phyloP scores from a whole-genome alignment of 2,329 filamentous ascomycete species.

The Pseudocercospora cruenta region DNA sequence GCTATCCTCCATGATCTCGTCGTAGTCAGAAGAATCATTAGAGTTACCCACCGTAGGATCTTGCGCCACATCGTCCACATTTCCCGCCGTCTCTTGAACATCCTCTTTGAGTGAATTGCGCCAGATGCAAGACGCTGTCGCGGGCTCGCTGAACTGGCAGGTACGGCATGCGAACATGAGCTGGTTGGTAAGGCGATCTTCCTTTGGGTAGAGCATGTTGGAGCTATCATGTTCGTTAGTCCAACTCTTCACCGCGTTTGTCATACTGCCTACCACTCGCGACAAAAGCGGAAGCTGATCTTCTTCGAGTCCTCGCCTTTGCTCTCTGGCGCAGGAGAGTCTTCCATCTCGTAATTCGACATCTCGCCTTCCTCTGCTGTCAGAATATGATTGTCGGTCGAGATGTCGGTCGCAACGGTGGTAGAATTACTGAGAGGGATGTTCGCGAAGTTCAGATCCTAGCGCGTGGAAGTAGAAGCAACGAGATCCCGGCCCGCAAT shows the following conservation, averaged over 20 bases:
- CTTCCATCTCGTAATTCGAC: constrained; percentile 40
- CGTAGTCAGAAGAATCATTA: constrained; percentile 20
- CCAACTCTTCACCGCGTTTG: constrained; percentile 5
- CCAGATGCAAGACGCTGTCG: constrained; percentile 88
- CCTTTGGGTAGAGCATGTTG: constrained; percentile 97
- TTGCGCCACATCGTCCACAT: constrained; percentile 93
- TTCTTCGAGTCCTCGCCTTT: constrained; percentile 61
- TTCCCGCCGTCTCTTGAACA: constrained; percentile 92
- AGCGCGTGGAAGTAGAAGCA: neutral
- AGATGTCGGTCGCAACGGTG: constrained; percentile 2
- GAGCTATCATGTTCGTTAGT: constrained; percentile 58
- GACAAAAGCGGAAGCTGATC: constrained; percentile 96
- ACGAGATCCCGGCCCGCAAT: neutral
- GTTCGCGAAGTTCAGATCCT: constrained; percentile 5
- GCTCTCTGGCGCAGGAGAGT: constrained; percentile 39
- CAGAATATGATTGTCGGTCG: neutral
- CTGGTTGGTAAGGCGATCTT: constrained; percentile 80
- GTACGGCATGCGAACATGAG: constrained; percentile 96
- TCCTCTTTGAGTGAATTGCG: constrained; percentile 91
- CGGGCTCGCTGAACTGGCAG: constrained; percentile 87
- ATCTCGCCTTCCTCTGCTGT: constrained; percentile 17
- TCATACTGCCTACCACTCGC: constrained; percentile 70
- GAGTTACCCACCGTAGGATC: constrained; percentile 92
- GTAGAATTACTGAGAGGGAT: neutral
- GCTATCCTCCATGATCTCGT: constrained; percentile 30